A percentile compares a stretch with the other conserved stretches of the same genome.
Evolutionary conservation across 1,284 basidiomycete genomes (phyloP).

Genomic region (Cronartium quercuum): DNA sequence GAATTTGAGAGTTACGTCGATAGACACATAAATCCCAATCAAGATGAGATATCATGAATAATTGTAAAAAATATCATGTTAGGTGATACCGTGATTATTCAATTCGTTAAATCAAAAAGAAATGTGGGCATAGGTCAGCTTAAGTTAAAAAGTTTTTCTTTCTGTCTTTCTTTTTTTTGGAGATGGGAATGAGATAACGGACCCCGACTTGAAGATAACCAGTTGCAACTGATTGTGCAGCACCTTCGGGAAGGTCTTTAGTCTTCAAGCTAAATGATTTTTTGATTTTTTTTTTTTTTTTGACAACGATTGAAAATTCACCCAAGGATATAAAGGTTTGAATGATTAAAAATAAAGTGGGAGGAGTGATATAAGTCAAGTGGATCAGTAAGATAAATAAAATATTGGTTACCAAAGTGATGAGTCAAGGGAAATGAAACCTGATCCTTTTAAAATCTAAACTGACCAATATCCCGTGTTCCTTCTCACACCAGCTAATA

Average conservation of each 20-base stretch:
- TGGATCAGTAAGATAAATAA: background rate
- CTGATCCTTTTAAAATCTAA: background rate
- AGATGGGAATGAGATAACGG: background rate
- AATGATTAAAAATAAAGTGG: too few species aligned
- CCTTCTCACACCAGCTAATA: conserved; percentile 19
- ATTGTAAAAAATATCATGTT: background rate
- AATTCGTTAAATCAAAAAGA: background rate
- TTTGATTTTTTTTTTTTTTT: too few species aligned
- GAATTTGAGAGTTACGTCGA: too few species aligned
- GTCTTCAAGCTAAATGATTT: conserved; percentile 10
- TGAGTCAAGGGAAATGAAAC: background rate
- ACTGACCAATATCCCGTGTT: conserved; percentile 24
- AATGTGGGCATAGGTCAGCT: background rate
- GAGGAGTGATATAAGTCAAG: background rate
- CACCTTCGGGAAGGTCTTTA: conserved; percentile 24
- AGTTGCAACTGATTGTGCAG: conserved; percentile 11
- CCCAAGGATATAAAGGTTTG: too few species aligned
- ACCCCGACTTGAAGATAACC: conserved; percentile 26
- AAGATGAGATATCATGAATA: background rate
- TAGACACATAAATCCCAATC: background rate
- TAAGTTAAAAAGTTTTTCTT: background rate
- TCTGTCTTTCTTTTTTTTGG: background rate
- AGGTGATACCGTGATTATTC: background rate
- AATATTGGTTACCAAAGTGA: background rate
- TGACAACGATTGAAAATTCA: background rate